Evolutionary conservation across 208 protist genomes (phyloP).

Genomic region (Novymonas esmeraldas): DNA sequence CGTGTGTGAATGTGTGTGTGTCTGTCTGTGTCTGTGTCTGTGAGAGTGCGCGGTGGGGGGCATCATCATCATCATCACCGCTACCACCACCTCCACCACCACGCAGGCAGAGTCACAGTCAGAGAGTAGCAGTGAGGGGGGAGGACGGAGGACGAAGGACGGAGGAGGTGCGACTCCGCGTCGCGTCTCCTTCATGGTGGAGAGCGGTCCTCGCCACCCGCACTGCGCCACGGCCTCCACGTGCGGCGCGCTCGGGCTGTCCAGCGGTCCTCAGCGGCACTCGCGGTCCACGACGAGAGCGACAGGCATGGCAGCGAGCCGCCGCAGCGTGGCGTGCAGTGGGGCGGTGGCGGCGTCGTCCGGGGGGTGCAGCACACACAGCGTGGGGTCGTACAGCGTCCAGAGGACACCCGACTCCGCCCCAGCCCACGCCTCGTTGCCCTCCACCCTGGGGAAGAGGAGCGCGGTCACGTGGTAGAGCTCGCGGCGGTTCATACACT

Average conservation of each 20-base stretch:
- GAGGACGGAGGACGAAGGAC: too few relatives aligned
- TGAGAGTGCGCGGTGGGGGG: too few relatives aligned
- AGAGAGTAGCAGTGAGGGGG: too few relatives aligned
- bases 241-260: too few relatives aligned
- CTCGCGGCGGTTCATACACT: slow-evolving; percentile 50
- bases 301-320: slow-evolving; percentile 49
- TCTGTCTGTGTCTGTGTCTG: slow-evolving; percentile 1
- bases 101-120: too few relatives aligned
- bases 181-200: too few relatives aligned
- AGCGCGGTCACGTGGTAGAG: slow-evolving; percentile 36
- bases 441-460: slow-evolving; percentile 36
- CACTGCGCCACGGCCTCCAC: too few relatives aligned
- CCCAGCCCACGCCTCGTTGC: slow-evolving; percentile 18
- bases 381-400: slow-evolving; percentile 38
- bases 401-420: slow-evolving; percentile 30
- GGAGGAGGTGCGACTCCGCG: too few relatives aligned
- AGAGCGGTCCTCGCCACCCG: too few relatives aligned
- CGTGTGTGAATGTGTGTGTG: background rate
- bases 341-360: slow-evolving; percentile 22
- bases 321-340: slow-evolving; percentile 36
- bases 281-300: slow-evolving; percentile 45
- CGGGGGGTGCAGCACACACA: slow-evolving; percentile 34
- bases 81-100: too few relatives aligned
- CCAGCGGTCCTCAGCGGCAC: slow-evolving; percentile 25
- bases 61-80: too few relatives aligned